A percentile compares a stretch with the other conserved stretches of the same genome.
These are phyloP conservation scores for Exophiala dermatitidis DNA, from an alignment of 2,329 filamentous ascomycete genomes.

Conservation along the genomic window DNA sequence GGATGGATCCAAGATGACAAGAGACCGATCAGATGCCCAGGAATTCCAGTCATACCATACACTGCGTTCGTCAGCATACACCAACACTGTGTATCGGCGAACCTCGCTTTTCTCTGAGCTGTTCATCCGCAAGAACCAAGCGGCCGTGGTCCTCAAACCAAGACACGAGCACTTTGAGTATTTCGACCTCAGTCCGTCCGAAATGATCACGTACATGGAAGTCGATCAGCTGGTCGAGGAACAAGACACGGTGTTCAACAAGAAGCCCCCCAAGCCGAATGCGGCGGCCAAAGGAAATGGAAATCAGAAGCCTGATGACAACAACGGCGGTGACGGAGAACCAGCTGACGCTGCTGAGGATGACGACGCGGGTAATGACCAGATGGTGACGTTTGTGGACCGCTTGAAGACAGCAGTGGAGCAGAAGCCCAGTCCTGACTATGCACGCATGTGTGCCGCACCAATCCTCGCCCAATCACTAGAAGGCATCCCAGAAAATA, in stretches of 20 bases:
- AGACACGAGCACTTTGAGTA: background rate
- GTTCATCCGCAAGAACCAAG: slow-evolving; percentile 18
- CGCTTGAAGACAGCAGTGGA: background rate
- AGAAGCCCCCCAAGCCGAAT: background rate
- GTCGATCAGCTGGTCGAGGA: slow-evolving; percentile 5
- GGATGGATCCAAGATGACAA: slow-evolving; percentile 38
- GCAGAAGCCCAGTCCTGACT: background rate
- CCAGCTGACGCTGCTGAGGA: background rate
- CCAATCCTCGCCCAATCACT: background rate
- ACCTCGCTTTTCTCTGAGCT: slow-evolving; percentile 16
- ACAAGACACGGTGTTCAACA: slow-evolving; percentile 3
- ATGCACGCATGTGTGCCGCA: slow-evolving; percentile 5
- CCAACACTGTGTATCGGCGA: slow-evolving; percentile 9
- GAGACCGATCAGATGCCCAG: slow-evolving; percentile 47
- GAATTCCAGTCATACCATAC: slow-evolving; percentile 49
- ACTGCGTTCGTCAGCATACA: slow-evolving; percentile 38
- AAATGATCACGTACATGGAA: slow-evolving; percentile 10
- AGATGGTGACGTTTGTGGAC: background rate
- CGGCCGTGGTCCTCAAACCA: background rate
- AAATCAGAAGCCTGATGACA: background rate
- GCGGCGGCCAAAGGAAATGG: background rate
- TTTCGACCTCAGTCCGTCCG: slow-evolving; percentile 6
- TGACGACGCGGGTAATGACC: background rate
- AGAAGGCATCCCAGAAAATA: background rate
- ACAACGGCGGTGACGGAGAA: no score